Percentiles rank a stretch among this genome's conserved stretches.
phyloP scores from a whole-genome alignment of 768 basidiomycete genomes.

The Termitomyces titanicus region DNA sequence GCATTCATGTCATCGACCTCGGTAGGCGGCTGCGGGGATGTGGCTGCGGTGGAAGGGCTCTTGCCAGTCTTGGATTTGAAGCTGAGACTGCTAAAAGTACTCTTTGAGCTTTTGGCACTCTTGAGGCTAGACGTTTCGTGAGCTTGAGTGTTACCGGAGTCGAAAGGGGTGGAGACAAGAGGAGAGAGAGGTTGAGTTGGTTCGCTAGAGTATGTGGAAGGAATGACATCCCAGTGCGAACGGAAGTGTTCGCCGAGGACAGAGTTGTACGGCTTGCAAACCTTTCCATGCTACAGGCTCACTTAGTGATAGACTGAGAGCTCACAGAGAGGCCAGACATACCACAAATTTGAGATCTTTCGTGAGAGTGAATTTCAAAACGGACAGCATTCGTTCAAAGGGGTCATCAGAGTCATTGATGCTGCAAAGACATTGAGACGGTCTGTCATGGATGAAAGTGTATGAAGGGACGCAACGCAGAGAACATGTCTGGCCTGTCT shows the following conservation, averaged over 20 bases:
- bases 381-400: constrained; percentile 94
- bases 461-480: constrained; percentile 59
- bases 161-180: constrained; percentile 33
- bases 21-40: constrained; percentile 42
- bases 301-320: not conserved
- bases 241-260: constrained; percentile 89
- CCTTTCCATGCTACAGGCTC: constrained; percentile 71
- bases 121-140: constrained; percentile 57
- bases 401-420: constrained; percentile 91
- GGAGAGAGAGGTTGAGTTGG: constrained; percentile 43
- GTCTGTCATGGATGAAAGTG: constrained; percentile 1
- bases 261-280: constrained; percentile 92
- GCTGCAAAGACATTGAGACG: constrained; percentile 35
- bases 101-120: constrained; percentile 60
- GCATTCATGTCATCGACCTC: constrained; percentile 44
- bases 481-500: constrained; percentile 88
- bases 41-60: constrained; percentile 53
- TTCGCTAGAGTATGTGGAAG: constrained; percentile 50
- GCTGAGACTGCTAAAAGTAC: constrained; percentile 55
- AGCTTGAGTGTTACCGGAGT: constrained; percentile 15
- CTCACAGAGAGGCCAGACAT: constrained; percentile 26
- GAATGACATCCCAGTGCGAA: constrained; percentile 79
- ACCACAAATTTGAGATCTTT: constrained; percentile 94
- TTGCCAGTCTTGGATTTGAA: constrained; percentile 47
- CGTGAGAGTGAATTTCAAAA: constrained; percentile 82